Evolutionary conservation across 1,284 basidiomycete genomes (phyloP).

Genomic region (Chondrostereum purpureum): DNA sequence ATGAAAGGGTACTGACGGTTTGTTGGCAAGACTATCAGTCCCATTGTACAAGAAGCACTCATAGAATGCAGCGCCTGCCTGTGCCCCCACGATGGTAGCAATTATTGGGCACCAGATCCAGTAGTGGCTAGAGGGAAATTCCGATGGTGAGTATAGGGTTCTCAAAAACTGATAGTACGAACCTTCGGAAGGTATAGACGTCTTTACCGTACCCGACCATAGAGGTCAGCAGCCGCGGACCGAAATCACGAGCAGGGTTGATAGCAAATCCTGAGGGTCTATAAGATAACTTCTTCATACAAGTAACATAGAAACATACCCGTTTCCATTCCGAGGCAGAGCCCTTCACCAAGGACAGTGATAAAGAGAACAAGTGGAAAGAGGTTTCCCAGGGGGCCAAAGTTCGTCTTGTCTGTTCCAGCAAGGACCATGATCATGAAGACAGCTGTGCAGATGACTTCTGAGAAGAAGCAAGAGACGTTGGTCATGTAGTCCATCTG

Average conservation of each 20-base stretch:
- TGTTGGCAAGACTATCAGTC: conserved; percentile 19
- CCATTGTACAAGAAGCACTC: conserved; percentile 30
- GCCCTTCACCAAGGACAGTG: conserved; percentile 29
- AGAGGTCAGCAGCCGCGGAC: conserved; percentile 39
- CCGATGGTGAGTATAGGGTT: background rate
- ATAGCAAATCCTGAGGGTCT: conserved; percentile 28
- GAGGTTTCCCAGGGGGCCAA: conserved; percentile 27
- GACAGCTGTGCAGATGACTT: conserved; percentile 31
- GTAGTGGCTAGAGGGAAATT: conserved; percentile 29
- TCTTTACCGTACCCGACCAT: conserved; percentile 40
- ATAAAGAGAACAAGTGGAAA: conserved; percentile 34
- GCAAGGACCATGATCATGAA: conserved; percentile 27
- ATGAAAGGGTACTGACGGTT: no score
- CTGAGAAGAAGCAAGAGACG: conserved; percentile 25
- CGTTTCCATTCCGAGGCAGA: conserved; percentile 32
- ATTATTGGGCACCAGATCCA: conserved; percentile 44
- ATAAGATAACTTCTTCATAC: background rate
- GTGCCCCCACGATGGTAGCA: conserved; percentile 28
- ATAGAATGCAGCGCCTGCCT: conserved; percentile 27
- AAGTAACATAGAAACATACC: conserved; percentile 9
- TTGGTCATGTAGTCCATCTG: conserved; percentile 22
- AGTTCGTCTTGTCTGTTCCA: conserved; percentile 27
- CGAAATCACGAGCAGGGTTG: conserved; percentile 46
- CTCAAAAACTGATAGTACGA: conserved; percentile 5
- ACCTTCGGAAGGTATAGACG: conserved; percentile 24